phyloP scores from a whole-genome alignment of 1,284 basidiomycete genomes.

The Ceratobasidium sp. region DNA sequence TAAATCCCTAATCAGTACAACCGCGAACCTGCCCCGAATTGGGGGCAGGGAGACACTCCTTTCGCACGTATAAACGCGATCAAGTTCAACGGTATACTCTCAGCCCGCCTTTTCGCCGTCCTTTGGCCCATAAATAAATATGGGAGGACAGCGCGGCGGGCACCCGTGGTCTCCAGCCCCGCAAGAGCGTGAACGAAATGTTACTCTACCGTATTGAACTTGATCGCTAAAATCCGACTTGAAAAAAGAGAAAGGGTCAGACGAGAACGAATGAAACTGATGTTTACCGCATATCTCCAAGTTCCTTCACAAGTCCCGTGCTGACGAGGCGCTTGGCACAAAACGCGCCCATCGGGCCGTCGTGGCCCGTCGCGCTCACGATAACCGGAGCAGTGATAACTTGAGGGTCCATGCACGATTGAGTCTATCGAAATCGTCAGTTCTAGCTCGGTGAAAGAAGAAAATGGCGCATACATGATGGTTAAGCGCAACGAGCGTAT shows the following conservation, averaged over 20 bases:
- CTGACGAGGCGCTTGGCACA: constrained; percentile 85
- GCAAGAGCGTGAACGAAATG: constrained; percentile 49
- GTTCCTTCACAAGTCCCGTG: constrained; percentile 78
- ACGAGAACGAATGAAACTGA: not conserved
- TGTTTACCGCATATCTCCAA: constrained; percentile 78
- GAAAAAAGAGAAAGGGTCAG: constrained; percentile 28
- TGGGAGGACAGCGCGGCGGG: constrained; percentile 37
- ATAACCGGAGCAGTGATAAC: constrained; percentile 85
- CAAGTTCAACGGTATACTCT: constrained; percentile 39
- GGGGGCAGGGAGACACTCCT: constrained; percentile 46
- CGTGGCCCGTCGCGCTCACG: constrained; percentile 78
- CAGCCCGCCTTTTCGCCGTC: constrained; percentile 17
- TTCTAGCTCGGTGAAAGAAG: constrained; percentile 15
- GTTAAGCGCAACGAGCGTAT: constrained; percentile 85
- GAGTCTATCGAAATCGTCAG: constrained; percentile 52
- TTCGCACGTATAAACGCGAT: constrained; percentile 50
- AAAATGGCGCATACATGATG: constrained; percentile 67
- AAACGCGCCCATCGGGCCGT: constrained; percentile 89
- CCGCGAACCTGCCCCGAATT: constrained; percentile 20
- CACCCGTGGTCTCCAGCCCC: constrained; percentile 46
- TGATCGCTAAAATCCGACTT: not conserved
- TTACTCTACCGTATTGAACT: constrained; percentile 52
- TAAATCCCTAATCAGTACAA: constrained; percentile 20
- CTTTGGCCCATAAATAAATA: not conserved
- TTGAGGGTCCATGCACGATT: constrained; percentile 89